Evolutionary conservation across 306 rosid genomes (phyloP), one percentile per base, ranked within the genome.

Genomic region (Coriaria nepalensis): DNA sequence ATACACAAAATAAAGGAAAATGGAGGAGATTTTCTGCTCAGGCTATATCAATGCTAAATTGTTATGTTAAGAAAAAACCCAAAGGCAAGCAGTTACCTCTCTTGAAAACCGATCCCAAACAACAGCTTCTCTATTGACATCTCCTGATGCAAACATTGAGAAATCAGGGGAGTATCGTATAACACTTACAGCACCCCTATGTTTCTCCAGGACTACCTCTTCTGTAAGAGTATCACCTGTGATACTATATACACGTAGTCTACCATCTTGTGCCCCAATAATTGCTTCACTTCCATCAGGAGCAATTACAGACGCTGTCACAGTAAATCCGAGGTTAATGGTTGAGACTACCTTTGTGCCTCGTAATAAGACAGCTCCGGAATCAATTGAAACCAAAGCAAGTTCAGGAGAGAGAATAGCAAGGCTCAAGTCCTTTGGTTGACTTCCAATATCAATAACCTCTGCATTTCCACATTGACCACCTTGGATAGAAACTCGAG

Each of bases 61-160:
- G 8, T 29, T 29, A 35, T 37, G 14, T 44, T 7, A 45, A 32
- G 55, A 44, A 10, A 35, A 36, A 12, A 9, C 34, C 13, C 10
- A 10, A 48, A 41, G 8, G 44, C 33, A 34, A 45, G 50, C 45
- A 64, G 48, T 46, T 72, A 81, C 97, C 77, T 90, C 97, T 45
- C 67, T 64, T 45, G 94, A 59, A 49, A 68, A 69, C 39, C 76
- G 67, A 70, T 84, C 87, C 97, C 97, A 90, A 46, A 90, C 75
- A 39, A 85, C 48, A 55, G 93, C 95, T 77, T 90, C 97, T 63
- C 97, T 78, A 66, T 90, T 90, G 64, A 73, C 73, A 75, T 90
- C 97, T 61, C 87, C 97, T 47, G 97, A 84, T 64, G 94, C 97
- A 79, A 81, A 81, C 97, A 85, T 81, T 45, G 97, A 81, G 57